These are phyloP conservation scores for Talaromyces proteolyticus DNA, from an alignment of 495 filamentous ascomycete species.

Conservation along the genomic window DNA sequence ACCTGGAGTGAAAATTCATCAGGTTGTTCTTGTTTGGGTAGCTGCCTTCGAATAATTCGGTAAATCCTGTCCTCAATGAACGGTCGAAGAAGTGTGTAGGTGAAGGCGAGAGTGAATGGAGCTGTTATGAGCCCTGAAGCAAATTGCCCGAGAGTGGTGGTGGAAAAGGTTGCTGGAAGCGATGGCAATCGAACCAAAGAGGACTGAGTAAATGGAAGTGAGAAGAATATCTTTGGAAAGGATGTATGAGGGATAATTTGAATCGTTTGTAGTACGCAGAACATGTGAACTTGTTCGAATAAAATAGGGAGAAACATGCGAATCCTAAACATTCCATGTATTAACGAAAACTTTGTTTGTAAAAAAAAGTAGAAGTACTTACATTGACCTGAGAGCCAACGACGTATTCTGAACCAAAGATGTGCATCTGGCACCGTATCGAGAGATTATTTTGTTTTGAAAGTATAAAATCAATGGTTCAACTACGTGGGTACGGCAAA, in stretches of 20 bases:
- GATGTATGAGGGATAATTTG: conserved; percentile 31
- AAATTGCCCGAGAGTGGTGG: conserved; percentile 20
- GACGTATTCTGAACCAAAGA: conserved; percentile 23
- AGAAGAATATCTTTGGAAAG: conserved; percentile 17
- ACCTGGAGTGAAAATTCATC: conserved; percentile 42
- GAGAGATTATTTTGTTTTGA: conserved; percentile 19
- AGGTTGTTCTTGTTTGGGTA: conserved; percentile 37
- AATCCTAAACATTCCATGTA: conserved; percentile 21
- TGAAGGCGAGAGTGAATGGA: conserved; percentile 27
- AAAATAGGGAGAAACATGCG: conserved; percentile 30
- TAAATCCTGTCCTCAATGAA: conserved; percentile 39
- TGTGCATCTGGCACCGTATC: conserved; percentile 16
- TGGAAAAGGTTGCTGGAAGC: conserved; percentile 25
- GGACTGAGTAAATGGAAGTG: conserved; percentile 31
- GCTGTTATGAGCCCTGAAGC: conserved; percentile 21
- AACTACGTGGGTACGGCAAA: conserved; percentile 32
- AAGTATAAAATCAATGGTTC: conserved; percentile 26
- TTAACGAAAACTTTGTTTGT: background rate
- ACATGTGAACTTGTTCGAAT: conserved; percentile 41
- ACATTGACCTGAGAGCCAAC: conserved; percentile 24
- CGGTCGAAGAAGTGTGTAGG: conserved; percentile 34
- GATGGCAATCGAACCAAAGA: conserved; percentile 27
- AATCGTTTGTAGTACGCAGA: conserved; percentile 42
- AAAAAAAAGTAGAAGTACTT: background rate
- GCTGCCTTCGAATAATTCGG: conserved; percentile 32